Evolutionary conservation across 805 yeast genomes (phyloP).

Genomic region (Wickerhamomyces strasburgensis): DNA sequence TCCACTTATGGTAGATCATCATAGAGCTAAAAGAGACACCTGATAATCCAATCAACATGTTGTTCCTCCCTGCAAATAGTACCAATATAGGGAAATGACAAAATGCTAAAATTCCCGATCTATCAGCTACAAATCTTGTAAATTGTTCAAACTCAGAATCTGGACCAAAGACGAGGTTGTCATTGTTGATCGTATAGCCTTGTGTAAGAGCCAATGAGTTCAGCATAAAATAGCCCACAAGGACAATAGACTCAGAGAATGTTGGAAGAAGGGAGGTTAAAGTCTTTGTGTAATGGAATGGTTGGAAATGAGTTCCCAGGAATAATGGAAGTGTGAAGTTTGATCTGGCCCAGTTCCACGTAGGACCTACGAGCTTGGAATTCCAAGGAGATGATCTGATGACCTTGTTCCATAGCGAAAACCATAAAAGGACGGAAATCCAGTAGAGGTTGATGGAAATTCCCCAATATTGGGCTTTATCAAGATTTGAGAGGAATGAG

Average conservation of each 20-base stretch:
- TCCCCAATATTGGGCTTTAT: slow-evolving; percentile 20
- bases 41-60: slow-evolving; percentile 53
- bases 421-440: slow-evolving; percentile 12
- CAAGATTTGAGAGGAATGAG: slow-evolving; percentile 24
- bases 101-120: slow-evolving; percentile 27
- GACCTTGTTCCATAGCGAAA: slow-evolving; percentile 18
- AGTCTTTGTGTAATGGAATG: slow-evolving; percentile 7
- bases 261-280: slow-evolving; percentile 22
- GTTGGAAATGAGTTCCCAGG: slow-evolving; percentile 19
- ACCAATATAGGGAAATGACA: slow-evolving; percentile 49
- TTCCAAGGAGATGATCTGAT: slow-evolving; percentile 15
- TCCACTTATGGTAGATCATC: slow-evolving; percentile 64
- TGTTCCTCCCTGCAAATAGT: slow-evolving; percentile 70
- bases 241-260: slow-evolving; percentile 23
- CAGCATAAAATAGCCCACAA: slow-evolving; percentile 28
- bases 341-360: slow-evolving; percentile 14
- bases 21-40: slow-evolving; percentile 63
- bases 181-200: slow-evolving; percentile 11
- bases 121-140: slow-evolving; percentile 12
- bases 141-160: slow-evolving; percentile 7
- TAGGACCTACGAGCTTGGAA: slow-evolving; percentile 10
- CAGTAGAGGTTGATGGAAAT: slow-evolving; percentile 19
- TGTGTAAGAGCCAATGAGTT: slow-evolving; percentile 11
- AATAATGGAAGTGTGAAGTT: slow-evolving; percentile 17
- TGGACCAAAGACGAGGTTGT: slow-evolving; percentile 18